These are phyloP conservation scores for Penicillium fimorum DNA, from an alignment of 495 filamentous ascomycete species.

Conservation along the genomic window DNA sequence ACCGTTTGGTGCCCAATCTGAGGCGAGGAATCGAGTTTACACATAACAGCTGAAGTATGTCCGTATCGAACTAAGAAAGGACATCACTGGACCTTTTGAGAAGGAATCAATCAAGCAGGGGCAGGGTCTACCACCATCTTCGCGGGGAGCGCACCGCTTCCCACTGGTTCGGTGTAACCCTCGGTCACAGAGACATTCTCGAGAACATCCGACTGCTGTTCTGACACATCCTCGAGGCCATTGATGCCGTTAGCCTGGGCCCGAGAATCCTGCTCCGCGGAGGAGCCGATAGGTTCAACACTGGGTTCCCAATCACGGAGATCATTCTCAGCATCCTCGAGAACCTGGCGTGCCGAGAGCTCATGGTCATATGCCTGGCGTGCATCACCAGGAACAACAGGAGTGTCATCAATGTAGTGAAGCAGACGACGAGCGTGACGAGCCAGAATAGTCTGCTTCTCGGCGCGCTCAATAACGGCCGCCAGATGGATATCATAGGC, in stretches of 20 bases:
- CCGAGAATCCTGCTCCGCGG: conserved; percentile 1
- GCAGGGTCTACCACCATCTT: conserved; percentile 7
- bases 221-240: neutral
- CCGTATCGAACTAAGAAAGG: neutral
- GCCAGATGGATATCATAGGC: conserved; percentile 84
- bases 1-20: conserved; percentile 4
- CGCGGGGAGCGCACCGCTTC: conserved; percentile 7
- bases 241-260: conserved; percentile 1
- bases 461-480: conserved; percentile 87
- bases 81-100: too few species aligned
- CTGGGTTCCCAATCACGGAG: conserved; percentile 65
- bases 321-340: conserved; percentile 92
- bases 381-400: conserved; percentile 82
- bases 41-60: conserved; percentile 4
- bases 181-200: neutral
- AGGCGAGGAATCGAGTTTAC: conserved; percentile 2
- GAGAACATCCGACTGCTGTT: conserved; percentile 5
- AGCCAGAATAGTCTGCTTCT: conserved; percentile 93
- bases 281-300: conserved; percentile 20
- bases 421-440: conserved; percentile 82
- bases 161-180: conserved; percentile 7
- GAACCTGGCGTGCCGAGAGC: conserved; percentile 68
- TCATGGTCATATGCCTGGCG: conserved; percentile 63
- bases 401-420: conserved; percentile 85
- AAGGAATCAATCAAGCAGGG: neutral